Evolutionary conservation across 1,284 basidiomycete genomes (phyloP), one percentile per base, ranked within the genome.

Genomic region (Stereum hirsutum): DNA sequence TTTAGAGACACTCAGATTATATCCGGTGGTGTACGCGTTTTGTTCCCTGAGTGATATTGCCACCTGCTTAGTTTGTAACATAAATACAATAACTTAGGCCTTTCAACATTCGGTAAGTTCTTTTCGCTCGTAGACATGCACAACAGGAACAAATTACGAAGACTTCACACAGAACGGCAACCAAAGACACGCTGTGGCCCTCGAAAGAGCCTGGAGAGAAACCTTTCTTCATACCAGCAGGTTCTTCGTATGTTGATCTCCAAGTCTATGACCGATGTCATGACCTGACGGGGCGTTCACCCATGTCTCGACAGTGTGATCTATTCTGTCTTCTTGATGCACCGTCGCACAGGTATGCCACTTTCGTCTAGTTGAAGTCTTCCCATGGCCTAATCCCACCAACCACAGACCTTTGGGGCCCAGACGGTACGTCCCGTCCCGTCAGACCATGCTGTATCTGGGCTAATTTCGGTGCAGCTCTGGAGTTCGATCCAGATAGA

Each of bases 401-500:
- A n/a, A n/a, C n/a, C n/a, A 32, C 31, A 14, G 37, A 39, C 23
- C 37, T 39, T 5, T 39, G 37, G 37, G 37, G 37, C 17, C 37
- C 37, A 15, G 37, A 39, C 24, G 37, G 37, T 39, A 26, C 10
- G 21, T 39, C n/a, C n/a, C n/a, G 28, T 8, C 28, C 33, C 21
- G 33, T 19, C 8, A 5, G 7, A 17, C 33, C 21, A 20, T 15
- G 15, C 33, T 8, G 15, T 35, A 3, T 8, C n/a, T 30, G 28
- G 28, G n/a, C 28, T 8, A 30, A 30, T 17, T 20, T 35, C 33
- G 33, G 21, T 11, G n/a, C 39, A 57, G 55, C 33, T 35, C 33
- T 35, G 8, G 43, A 50, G 38, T 65, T 63, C 45, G 57, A 62
- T 40, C 63, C 63, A 5, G 54, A 60, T 27, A 54, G 63, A 19